These are phyloP conservation scores for Ensete ventricosum DNA, from an alignment of 176 grass and related monocot genomes.

Conservation along the genomic window DNA sequence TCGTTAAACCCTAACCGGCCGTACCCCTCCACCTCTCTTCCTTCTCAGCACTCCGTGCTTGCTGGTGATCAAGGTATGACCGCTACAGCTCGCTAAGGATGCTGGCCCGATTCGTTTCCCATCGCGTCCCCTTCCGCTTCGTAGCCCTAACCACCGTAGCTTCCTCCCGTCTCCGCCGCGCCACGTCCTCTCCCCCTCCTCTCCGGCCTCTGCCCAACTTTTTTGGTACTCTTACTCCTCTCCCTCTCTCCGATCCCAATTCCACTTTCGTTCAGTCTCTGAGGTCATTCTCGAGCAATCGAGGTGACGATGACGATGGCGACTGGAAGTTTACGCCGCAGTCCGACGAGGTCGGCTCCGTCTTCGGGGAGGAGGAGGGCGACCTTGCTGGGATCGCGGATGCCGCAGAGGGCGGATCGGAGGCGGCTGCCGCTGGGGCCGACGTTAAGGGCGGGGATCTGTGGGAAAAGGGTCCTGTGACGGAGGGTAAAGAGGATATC, in stretches of 20 bases:
- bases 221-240: not conserved
- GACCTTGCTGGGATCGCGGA: constrained; percentile 6
- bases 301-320: constrained; percentile 1
- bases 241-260: not conserved
- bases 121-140: constrained; percentile 8
- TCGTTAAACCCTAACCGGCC: too few species aligned
- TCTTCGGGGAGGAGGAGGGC: constrained; percentile 6
- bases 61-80: too few species aligned
- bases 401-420: not conserved
- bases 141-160: not conserved
- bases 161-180: not conserved
- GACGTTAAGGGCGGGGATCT: not conserved
- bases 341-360: constrained; percentile 9
- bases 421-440: not conserved
- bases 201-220: too few species aligned
- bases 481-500: constrained; percentile 4
- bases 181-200: not conserved
- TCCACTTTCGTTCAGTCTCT: not conserved
- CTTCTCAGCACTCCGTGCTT: too few species aligned
- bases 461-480: not conserved
- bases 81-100: constrained; percentile 1
- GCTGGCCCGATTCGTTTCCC: constrained; percentile 15
- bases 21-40: too few species aligned
- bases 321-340: constrained; percentile 21
- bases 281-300: constrained; percentile 7